These are phyloP conservation scores for Dentipellis fragilis DNA, from an alignment of 768 basidiomycete species.

Conservation along the genomic window DNA sequence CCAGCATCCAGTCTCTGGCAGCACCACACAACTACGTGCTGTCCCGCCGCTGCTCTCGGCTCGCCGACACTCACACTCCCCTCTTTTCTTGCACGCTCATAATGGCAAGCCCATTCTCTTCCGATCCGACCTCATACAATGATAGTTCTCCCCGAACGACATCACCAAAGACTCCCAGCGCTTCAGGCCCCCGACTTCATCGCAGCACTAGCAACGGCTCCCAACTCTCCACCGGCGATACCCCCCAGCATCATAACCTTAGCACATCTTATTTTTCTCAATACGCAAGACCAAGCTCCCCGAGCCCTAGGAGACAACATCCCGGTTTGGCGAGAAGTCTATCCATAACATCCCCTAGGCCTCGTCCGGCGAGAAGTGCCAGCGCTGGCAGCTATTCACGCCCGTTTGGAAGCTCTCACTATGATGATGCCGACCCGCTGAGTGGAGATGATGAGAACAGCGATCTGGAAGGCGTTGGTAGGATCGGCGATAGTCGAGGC, in stretches of 20 bases:
- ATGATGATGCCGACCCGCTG: slow-evolving; percentile 13
- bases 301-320: slow-evolving; percentile 33
- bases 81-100: too few relatives aligned
- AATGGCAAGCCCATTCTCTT: too few relatives aligned
- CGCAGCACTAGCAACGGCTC: slow-evolving; percentile 25
- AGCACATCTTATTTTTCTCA: slow-evolving; percentile 58
- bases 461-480: slow-evolving; percentile 26
- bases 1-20: too few relatives aligned
- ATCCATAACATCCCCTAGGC: slow-evolving; percentile 43
- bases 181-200: neutral
- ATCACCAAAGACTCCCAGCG: neutral
- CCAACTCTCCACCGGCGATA: slow-evolving; percentile 48
- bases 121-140: too few relatives aligned
- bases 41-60: too few relatives aligned
- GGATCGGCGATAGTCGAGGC: slow-evolving; percentile 25
- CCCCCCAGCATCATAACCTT: slow-evolving; percentile 55
- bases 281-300: slow-evolving; percentile 30
- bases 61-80: too few relatives aligned
- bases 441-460: slow-evolving; percentile 17
- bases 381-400: slow-evolving; percentile 60
- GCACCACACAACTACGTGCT: too few relatives aligned
- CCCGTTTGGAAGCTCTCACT: slow-evolving; percentile 38
- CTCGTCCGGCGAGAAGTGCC: too few relatives aligned
- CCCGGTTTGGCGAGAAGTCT: slow-evolving; percentile 37
- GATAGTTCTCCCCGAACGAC: too few relatives aligned